These are phyloP conservation scores for Phytopythium kandeliae DNA, from an alignment of 352 stramenopile species.

Conservation along the genomic window DNA sequence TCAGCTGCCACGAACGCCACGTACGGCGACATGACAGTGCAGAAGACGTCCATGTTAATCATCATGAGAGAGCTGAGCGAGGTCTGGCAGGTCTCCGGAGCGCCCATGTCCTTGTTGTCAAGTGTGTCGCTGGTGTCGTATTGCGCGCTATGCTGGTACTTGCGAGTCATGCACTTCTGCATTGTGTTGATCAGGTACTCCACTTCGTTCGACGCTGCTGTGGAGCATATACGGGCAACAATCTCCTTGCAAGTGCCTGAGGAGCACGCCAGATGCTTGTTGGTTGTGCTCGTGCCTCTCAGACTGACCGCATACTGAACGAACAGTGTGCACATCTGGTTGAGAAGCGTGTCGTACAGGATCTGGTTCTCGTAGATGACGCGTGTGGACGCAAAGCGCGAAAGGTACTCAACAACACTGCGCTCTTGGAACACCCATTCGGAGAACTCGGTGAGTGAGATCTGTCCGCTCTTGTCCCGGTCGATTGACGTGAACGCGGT, in stretches of 20 bases:
- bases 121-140: neutral
- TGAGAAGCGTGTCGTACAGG: conserved; percentile 52
- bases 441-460: conserved; percentile 59
- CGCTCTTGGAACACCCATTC: conserved; percentile 48
- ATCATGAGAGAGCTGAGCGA: conserved; percentile 3
- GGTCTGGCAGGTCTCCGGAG: neutral
- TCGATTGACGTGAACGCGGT: conserved; percentile 55
- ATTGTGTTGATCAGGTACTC: conserved; percentile 44
- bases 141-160: conserved; percentile 8
- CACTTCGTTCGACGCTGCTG: conserved; percentile 23
- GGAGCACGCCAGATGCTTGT: conserved; percentile 27
- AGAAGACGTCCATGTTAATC: conserved; percentile 55
- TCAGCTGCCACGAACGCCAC: conserved; percentile 59
- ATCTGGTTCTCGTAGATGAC: conserved; percentile 71
- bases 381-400: conserved; percentile 49
- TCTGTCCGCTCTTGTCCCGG: conserved; percentile 40
- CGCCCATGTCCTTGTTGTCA: neutral
- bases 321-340: conserved; percentile 46
- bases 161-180: conserved; percentile 20
- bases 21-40: conserved; percentile 51
- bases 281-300: neutral
- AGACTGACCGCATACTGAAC: conserved; percentile 20
- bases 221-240: conserved; percentile 30
- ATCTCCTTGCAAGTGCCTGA: conserved; percentile 30
- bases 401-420: conserved; percentile 46